These are phyloP conservation scores for Syzygium syzygioides DNA, from an alignment of 441 rosid species.

Conservation along the genomic window DNA sequence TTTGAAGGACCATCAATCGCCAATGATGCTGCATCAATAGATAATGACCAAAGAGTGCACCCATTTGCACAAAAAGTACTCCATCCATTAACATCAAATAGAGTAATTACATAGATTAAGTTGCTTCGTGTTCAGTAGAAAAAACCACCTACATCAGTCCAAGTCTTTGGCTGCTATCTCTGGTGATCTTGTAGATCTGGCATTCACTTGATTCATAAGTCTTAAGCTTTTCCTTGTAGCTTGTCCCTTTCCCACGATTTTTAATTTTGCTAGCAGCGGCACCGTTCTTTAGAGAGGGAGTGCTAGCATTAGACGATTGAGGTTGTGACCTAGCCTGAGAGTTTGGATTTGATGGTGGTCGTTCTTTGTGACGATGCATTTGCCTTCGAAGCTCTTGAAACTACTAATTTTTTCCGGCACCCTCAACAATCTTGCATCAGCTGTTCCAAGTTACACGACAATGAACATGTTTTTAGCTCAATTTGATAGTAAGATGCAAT, in stretches of 20 bases:
- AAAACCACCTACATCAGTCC: neutral
- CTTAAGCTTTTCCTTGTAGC: neutral
- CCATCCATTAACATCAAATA: neutral
- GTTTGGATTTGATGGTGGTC: neutral
- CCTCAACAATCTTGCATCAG: neutral
- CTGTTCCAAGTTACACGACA: neutral
- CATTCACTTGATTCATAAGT: neutral
- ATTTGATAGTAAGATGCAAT: neutral
- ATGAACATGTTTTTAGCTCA: neutral
- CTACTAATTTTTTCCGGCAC: neutral
- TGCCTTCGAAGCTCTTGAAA: neutral
- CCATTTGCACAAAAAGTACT: neutral
- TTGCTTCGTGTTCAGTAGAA: neutral
- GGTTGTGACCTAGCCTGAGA: neutral
- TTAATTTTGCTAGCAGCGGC: neutral
- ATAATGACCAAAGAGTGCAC: neutral
- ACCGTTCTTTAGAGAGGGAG: neutral
- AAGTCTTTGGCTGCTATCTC: neutral
- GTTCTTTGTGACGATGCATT: neutral
- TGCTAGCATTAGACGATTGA: neutral
- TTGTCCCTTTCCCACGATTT: neutral
- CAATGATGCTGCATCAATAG: neutral
- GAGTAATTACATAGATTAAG: neutral
- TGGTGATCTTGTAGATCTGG: neutral
- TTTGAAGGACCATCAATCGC: neutral